Evolutionary conservation across 2,329 filamentous ascomycete genomes (phyloP).

Genomic region (Fusarium buxicola): DNA sequence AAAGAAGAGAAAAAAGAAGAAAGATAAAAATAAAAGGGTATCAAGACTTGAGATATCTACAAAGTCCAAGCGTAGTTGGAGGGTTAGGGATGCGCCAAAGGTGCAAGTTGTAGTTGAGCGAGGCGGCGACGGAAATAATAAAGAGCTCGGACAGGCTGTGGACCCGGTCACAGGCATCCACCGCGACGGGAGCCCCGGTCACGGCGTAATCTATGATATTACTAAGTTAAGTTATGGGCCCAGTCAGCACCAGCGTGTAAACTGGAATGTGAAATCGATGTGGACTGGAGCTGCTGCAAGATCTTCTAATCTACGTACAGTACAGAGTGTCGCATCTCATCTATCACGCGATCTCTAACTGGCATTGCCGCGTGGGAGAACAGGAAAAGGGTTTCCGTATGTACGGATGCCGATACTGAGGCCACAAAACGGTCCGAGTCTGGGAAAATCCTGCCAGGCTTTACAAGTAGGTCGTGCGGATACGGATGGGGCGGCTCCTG

Average conservation of each 20-base stretch:
- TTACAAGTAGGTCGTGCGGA: conserved; percentile 4
- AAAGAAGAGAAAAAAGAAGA: background rate
- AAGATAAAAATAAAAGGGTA: background rate
- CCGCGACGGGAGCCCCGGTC: background rate
- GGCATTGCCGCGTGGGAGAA: conserved; percentile 21
- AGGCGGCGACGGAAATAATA: conserved; percentile 31
- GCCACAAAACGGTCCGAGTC: background rate
- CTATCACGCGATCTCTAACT: conserved; percentile 26
- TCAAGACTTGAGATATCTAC: background rate
- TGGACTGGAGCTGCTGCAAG: background rate
- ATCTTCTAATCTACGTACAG: conserved; percentile 10
- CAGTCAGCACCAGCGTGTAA: conserved; percentile 8
- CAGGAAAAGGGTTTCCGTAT: conserved; percentile 4
- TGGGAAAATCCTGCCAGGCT: conserved; percentile 1
- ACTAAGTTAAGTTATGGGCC: background rate
- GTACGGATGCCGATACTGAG: conserved; percentile 9
- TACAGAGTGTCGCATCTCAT: conserved; percentile 23
- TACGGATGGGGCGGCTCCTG: conserved; percentile 8
- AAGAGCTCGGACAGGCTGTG: conserved; percentile 36
- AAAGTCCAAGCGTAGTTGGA: conserved; percentile 6
- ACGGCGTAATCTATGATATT: conserved; percentile 7
- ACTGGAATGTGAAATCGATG: conserved; percentile 5
- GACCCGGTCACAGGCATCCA: conserved; percentile 13
- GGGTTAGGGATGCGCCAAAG: conserved; percentile 19
- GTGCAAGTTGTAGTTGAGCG: conserved; percentile 16